Evolutionary conservation across 2,329 filamentous ascomycete genomes (phyloP), one percentile per base, ranked within the genome.

Genomic region (Juglanconis sp.): DNA sequence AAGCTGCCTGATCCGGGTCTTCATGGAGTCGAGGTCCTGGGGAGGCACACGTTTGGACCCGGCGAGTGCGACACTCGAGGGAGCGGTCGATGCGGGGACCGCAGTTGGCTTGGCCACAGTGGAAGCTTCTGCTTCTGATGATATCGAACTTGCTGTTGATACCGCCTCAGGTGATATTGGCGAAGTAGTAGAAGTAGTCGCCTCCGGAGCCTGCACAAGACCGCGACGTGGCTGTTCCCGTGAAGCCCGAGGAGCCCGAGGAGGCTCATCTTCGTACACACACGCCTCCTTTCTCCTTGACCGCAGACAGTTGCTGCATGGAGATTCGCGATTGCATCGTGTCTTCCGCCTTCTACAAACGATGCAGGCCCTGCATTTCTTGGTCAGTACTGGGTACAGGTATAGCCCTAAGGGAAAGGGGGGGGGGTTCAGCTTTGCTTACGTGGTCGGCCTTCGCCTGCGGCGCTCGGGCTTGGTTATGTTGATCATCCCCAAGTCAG

Each of bases 301-400:
- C 15, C 72, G 70, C 4, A 73, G 54, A 52, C 77, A 79, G 57
- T 78, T 78, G 62, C 68, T 71, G 63, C 77, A 80, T 0, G 78
- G 78, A 4, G 62, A 64, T n/a, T 74, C 70, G 15, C 75, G 70
- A 57, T 79, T 72, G 56, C 78, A 79, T 31, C 72, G 70, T 36
- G 78, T 73, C 63, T 80, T 80, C 44, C 77, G 74, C 15, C 69
- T 71, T 8, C 77, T 70, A 59, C 40, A 44, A 5, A 44, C 10
- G 15, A 13, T 44, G 40, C 40, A 44, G 10, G 40, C 9, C 11
- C 40, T 44, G 40, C 2, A 15, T 24, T 24, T 24, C 17, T 24
- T 24, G 17, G 17, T 24, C 17, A 24, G 17, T 2, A 24, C 17
- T 24, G 17, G 17, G 17, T 24, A 24, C 17, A 24, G 17, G 17